Evolutionary conservation across 345 rosid genomes (phyloP), one percentile per base, ranked within the genome.

Genomic region (Kernera saxatilis): DNA sequence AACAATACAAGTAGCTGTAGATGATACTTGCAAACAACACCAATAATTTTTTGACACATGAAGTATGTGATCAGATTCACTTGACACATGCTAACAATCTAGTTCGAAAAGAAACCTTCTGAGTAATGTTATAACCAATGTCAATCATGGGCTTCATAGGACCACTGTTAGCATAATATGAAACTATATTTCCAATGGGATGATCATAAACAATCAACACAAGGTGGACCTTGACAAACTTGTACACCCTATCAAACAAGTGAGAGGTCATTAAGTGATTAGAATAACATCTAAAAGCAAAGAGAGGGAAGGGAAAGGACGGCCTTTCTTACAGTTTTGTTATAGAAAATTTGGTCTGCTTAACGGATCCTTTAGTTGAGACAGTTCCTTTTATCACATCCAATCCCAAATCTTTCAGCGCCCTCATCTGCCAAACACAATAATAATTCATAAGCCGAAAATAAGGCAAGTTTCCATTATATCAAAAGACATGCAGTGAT

Each of bases 331-430:
- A 91, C 99, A 62, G 77, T 73, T 84, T 81, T 10, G 86, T 89
- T 54, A 94, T 86, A 78, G 84, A 84, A 68, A 91, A 79, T 79
- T 74, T 91, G 19, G 92, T 91, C 75, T 87, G 90, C 72, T 88
- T 94, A 71, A 84, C 84, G 1, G 88, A 37, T 78, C 96, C 97
- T 75, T 86, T 84, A 18, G 97, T 89, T 61, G 74, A 30, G 68
- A 94, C 96, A 40, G 84, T 89, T 77, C 96, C 99, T 79, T 91
- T 91, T 5, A 82, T 64, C 3, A 94, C 99, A 85, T 80, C 92
- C 84, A 94, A 82, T 43, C 97, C 97, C 83, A 91, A 80, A 66
- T 81, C 85, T 81, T 88, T 94, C 84, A 94, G 77, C 52, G 97
- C 85, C 40, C 67, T 89, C 89, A 94, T 91, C 99, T 94, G 85